phyloP scores from a whole-genome alignment of 1,284 basidiomycete genomes.

The Naganishia cerealis region DNA sequence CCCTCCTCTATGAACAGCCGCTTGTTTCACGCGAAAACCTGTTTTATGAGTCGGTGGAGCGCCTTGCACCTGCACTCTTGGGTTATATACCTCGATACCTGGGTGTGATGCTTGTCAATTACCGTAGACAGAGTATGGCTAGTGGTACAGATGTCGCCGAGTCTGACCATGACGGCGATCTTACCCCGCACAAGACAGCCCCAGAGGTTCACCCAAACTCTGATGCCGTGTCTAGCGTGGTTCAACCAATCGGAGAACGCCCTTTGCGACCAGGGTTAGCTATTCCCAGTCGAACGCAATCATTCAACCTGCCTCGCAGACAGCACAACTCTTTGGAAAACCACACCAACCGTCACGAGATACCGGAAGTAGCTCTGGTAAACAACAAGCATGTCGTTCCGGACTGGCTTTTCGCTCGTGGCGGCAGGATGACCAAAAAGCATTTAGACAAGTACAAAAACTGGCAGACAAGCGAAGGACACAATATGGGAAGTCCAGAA shows the following conservation, averaged over 20 bases:
- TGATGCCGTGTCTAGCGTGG: background rate
- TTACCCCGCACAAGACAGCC: background rate
- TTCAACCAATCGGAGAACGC: background rate
- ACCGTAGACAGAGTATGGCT: slow-evolving; percentile 61
- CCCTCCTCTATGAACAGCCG: slow-evolving; percentile 63
- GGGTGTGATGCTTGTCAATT: slow-evolving; percentile 96
- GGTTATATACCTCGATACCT: slow-evolving; percentile 94
- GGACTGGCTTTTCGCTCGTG: slow-evolving; percentile 71
- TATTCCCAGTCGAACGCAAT: slow-evolving; percentile 19
- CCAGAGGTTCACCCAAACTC: background rate
- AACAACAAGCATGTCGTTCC: slow-evolving; percentile 94
- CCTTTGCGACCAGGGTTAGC: slow-evolving; percentile 18
- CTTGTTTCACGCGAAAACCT: slow-evolving; percentile 94
- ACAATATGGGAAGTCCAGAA: slow-evolving; percentile 12
- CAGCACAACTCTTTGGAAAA: slow-evolving; percentile 32
- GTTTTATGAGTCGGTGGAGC: slow-evolving; percentile 95
- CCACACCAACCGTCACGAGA: slow-evolving; percentile 59
- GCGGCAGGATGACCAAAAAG: slow-evolving; percentile 34
- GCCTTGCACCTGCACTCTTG: slow-evolving; percentile 83
- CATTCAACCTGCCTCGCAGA: slow-evolving; percentile 16
- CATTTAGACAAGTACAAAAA: slow-evolving; percentile 34
- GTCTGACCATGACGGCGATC: slow-evolving; percentile 4
- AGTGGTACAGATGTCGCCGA: slow-evolving; percentile 50
- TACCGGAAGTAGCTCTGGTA: slow-evolving; percentile 85
- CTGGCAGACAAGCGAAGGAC: slow-evolving; percentile 31